Evolutionary conservation across 208 protist genomes (phyloP).

Genomic region (Trichomonas vaginalis): DNA sequence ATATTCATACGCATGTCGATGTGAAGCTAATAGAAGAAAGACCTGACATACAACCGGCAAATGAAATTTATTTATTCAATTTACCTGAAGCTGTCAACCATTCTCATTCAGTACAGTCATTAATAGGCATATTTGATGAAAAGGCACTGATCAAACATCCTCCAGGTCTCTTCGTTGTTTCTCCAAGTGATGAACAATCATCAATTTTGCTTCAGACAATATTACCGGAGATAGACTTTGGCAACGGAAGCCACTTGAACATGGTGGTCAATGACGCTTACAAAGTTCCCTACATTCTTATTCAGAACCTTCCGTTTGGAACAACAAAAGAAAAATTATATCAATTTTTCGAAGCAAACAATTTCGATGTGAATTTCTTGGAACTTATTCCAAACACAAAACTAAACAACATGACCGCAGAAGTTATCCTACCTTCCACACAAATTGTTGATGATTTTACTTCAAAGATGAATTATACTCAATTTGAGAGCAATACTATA

Average conservation of each 20-base stretch:
- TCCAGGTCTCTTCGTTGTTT: neutral
- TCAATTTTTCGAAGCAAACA: neutral
- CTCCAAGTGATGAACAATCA: neutral
- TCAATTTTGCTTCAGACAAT: neutral
- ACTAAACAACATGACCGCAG: neutral
- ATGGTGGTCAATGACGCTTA: neutral
- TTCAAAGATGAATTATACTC: neutral
- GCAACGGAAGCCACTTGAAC: neutral
- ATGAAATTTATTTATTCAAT: neutral
- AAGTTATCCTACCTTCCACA: neutral
- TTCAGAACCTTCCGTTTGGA: neutral
- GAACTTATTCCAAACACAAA: neutral
- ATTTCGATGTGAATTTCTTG: neutral
- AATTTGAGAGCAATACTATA: neutral
- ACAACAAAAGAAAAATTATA: neutral
- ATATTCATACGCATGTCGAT: neutral
- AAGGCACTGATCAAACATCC: neutral
- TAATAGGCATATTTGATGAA: neutral
- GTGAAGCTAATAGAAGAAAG: neutral
- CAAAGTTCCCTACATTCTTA: neutral
- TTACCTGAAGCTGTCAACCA: neutral
- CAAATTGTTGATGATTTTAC: neutral
- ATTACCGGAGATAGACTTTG: neutral
- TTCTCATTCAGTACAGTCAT: neutral
- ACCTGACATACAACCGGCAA: neutral